A percentile compares a stretch with the other conserved stretches of the same genome.
These are phyloP conservation scores for Sonneratia caseolaris DNA, from an alignment of 345 rosid species.

Conservation along the genomic window DNA sequence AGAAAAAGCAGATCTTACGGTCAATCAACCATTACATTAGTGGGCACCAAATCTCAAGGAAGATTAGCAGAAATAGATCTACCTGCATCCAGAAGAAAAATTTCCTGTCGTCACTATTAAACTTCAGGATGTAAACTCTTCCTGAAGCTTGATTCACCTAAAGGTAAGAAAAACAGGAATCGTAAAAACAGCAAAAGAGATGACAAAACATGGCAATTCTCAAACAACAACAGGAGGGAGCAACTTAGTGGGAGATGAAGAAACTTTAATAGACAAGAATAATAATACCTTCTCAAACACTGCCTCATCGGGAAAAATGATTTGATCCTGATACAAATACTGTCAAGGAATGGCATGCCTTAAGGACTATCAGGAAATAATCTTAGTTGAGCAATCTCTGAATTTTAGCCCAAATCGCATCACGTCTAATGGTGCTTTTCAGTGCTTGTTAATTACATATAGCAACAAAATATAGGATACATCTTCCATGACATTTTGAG, in stretches of 20 bases:
- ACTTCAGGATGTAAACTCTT: slow-evolving; percentile 83
- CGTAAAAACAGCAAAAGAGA: slow-evolving; percentile 3
- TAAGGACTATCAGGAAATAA: slow-evolving; percentile 11
- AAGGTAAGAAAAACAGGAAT: slow-evolving; percentile 9
- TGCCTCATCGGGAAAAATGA: slow-evolving; percentile 89
- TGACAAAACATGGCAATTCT: background rate
- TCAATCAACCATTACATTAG: background rate
- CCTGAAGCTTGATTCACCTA: slow-evolving; percentile 86
- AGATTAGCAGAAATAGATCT: background rate
- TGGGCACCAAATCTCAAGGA: slow-evolving; percentile 7
- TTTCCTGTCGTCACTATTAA: slow-evolving; percentile 76
- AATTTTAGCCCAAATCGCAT: background rate
- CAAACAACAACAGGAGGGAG: background rate
- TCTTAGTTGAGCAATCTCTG: background rate
- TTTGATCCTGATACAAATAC: slow-evolving; percentile 57
- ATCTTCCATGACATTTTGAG: slow-evolving; percentile 56
- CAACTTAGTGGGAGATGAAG: background rate
- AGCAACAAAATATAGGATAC: slow-evolving; percentile 45
- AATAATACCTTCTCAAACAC: slow-evolving; percentile 76
- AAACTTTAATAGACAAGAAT: background rate
- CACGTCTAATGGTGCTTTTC: background rate
- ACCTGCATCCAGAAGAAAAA: slow-evolving; percentile 98
- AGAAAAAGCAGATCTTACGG: background rate
- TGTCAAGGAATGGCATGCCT: slow-evolving; percentile 33
- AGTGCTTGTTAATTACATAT: background rate